These are phyloP conservation scores for Neovahlkampfia damariscottae DNA, from an alignment of 78 protist genomes.

Conservation along the genomic window DNA sequence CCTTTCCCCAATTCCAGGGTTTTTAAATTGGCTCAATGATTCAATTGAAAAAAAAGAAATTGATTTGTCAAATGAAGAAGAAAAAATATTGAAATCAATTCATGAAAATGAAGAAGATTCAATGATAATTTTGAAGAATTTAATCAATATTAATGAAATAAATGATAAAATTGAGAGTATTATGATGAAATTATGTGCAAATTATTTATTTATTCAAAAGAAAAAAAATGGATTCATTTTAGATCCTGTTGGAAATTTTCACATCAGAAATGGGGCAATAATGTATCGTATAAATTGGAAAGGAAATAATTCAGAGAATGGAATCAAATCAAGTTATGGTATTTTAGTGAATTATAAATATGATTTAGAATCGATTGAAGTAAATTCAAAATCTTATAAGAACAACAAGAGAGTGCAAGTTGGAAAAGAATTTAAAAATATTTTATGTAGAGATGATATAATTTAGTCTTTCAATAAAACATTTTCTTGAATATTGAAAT, in stretches of 20 bases:
- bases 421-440: too few species aligned
- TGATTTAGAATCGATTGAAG: background rate
- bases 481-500: too few species aligned
- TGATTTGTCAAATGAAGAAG: background rate
- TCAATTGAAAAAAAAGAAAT: background rate
- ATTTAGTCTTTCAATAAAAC: too few species aligned
- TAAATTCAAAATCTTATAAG: too few species aligned
- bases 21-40: background rate
- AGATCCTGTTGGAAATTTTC: conserved; percentile 39
- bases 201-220: background rate
- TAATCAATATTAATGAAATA: too few species aligned
- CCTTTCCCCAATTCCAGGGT: conserved; percentile 48
- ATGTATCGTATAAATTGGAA: conserved; percentile 18
- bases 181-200: background rate
- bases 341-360: conserved; percentile 39
- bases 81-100: background rate
- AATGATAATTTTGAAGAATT: too few species aligned
- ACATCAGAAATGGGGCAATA: conserved; percentile 34
- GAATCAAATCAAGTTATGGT: background rate
- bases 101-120: too few species aligned
- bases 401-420: too few species aligned
- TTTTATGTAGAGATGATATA: too few species aligned
- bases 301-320: background rate
- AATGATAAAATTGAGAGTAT: background rate
- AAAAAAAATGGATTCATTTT: background rate